Evolutionary conservation across 306 rosid genomes (phyloP), one percentile per base, ranked within the genome.

Genomic region (Vigna hirtella): DNA sequence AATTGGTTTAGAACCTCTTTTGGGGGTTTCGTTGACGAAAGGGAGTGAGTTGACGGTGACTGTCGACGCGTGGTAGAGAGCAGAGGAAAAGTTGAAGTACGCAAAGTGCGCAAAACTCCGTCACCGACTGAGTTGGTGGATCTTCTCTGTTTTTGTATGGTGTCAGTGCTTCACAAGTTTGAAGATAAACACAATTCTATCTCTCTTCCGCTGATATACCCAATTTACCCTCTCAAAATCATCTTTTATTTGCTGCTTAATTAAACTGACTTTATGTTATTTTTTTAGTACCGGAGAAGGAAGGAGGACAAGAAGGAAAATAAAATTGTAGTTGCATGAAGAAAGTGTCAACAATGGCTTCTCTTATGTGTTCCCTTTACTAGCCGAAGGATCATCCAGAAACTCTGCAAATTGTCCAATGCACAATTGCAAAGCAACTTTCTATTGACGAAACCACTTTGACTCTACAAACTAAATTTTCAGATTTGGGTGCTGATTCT

Each of bases 401-500:
- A 69, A 91, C 96, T 30, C 45, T 89, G 63, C 72, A 83, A 64
- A 82, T 76, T 63, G 93, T 91, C 5, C 90, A 87, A 80, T 75
- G 76, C 84, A 86, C 87, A 36, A 82, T 87, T 17, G 90, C 89
- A 40, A 89, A 87, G 77, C 96, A 89, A 74, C 89, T 89, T 48
- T 91, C 91, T 4, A 78, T 89, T 16, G 91, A 89, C 16, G 89
- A 84, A 83, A 74, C 81, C 68, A 74, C 82, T 0, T 85, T 89
- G 62, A 81, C 85, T 53, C 89, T 90, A 52, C 73, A 84, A 16
- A 89, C 89, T 61, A 91, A 86, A 82, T 91, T 91, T 83, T 79
- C 89, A 9, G 91, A 91, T 50, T 64, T 91, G 84, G 90, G 93
- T 61, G 91, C 90, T 42, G 91, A 86, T 91, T 89, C 93, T 16